Evolutionary conservation across 257 asterid genomes (phyloP).

Genomic region (Gynochthodes officinalis): DNA sequence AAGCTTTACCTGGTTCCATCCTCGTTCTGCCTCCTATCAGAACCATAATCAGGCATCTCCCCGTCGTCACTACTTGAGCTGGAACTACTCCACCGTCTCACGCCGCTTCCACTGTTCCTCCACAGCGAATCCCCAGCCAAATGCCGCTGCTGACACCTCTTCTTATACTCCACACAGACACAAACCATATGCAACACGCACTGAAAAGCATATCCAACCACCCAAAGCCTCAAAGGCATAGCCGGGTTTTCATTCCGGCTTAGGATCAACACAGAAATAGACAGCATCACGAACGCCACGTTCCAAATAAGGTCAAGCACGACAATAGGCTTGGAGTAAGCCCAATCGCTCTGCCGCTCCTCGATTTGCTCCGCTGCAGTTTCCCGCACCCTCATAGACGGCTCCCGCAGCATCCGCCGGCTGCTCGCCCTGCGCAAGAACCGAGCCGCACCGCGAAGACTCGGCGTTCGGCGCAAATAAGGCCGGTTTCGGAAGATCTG

Average conservation of each 20-base stretch:
- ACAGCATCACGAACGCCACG: constrained; percentile 55
- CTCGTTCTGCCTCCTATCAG: constrained; percentile 44
- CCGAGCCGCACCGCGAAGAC: constrained; percentile 52
- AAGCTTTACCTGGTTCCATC: constrained; percentile 64
- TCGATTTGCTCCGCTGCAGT: constrained; percentile 61
- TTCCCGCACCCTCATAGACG: constrained; percentile 47
- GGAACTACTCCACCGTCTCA: constrained; percentile 38
- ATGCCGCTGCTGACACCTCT: constrained; percentile 43
- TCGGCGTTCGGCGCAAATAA: constrained; percentile 53
- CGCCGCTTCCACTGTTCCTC: constrained; percentile 29
- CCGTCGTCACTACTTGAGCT: constrained; percentile 75
- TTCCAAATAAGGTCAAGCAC: constrained; percentile 77
- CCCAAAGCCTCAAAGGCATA: constrained; percentile 45
- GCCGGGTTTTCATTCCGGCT: constrained; percentile 38
- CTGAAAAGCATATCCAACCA: constrained; percentile 43
- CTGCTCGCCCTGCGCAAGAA: constrained; percentile 48
- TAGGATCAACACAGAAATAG: constrained; percentile 35
- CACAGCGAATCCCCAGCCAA: constrained; percentile 29
- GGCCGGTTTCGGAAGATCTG: constrained; percentile 54
- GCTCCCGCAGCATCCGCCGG: constrained; percentile 43
- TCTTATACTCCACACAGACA: constrained; percentile 54
- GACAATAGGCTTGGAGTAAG: constrained; percentile 85
- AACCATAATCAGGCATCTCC: constrained; percentile 41
- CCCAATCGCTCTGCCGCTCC: constrained; percentile 91
- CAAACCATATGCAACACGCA: constrained; percentile 46